phyloP scores from a whole-genome alignment of 2,329 filamentous ascomycete species.

The Alternaria brassicicola region DNA sequence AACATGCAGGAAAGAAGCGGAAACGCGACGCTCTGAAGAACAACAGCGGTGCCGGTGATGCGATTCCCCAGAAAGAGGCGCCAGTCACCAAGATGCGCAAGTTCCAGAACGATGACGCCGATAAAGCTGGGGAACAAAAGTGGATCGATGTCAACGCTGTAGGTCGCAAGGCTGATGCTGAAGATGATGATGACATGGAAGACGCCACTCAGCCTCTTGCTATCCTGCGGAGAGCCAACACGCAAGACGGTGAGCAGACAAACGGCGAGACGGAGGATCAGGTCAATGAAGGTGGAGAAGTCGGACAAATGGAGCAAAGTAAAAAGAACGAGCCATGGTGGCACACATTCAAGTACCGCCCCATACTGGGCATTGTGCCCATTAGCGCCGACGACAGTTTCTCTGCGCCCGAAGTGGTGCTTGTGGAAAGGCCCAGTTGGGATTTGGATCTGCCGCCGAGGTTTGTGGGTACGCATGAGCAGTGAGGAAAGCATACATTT shows the following conservation, averaged over 20 bases:
- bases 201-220: slow-evolving; percentile 38
- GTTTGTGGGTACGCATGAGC: slow-evolving; percentile 54
- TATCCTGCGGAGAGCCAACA: slow-evolving; percentile 33
- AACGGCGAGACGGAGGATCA: slow-evolving; percentile 21
- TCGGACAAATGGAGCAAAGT: slow-evolving; percentile 28
- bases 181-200: slow-evolving; percentile 34
- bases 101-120: slow-evolving; percentile 50
- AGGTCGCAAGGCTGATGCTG: slow-evolving; percentile 32
- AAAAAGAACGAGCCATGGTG: slow-evolving; percentile 59
- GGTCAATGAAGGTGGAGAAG: slow-evolving; percentile 19
- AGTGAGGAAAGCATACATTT: slow-evolving; percentile 9
- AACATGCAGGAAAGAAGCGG: slow-evolving; percentile 34
- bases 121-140: slow-evolving; percentile 28
- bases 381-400: slow-evolving; percentile 53
- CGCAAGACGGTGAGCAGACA: slow-evolving; percentile 24
- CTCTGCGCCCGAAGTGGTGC: slow-evolving; percentile 73
- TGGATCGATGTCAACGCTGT: slow-evolving; percentile 39
- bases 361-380: slow-evolving; percentile 79
- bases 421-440: slow-evolving; percentile 86
- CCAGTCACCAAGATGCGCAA: slow-evolving; percentile 57
- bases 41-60: slow-evolving; percentile 62
- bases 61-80: slow-evolving; percentile 55
- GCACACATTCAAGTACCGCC: slow-evolving; percentile 91
- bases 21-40: slow-evolving; percentile 44
- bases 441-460: slow-evolving; percentile 78